Conservation (phyloP, 495 filamentous ascomycete species). For the Podospora pseudopauciseta region DNA sequence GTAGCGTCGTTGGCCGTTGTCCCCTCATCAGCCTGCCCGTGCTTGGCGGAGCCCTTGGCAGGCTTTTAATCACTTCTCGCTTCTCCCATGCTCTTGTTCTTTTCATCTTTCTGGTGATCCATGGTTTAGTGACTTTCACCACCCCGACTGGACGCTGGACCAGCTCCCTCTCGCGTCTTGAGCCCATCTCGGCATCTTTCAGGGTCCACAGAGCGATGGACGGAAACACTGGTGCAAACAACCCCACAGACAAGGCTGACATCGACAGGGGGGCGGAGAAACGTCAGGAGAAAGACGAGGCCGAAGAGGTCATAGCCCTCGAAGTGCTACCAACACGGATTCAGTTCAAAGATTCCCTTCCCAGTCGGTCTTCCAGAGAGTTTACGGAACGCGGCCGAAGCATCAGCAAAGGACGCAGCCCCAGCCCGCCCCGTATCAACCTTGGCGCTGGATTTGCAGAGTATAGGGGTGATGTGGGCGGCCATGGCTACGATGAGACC, state of each 20-base stretch:
- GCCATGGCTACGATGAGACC: constrained; percentile 43
- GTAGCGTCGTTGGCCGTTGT: not conserved
- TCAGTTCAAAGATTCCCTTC: constrained; percentile 11
- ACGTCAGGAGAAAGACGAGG: not conserved
- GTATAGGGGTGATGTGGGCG: constrained; percentile 41
- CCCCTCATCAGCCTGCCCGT: not conserved
- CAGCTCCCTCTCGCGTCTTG: not conserved
- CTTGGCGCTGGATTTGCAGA: constrained; percentile 37
- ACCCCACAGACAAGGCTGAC: constrained; percentile 13
- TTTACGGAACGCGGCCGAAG: not conserved
- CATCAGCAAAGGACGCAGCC: not conserved
- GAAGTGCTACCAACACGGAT: not conserved
- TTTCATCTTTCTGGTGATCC: not conserved
- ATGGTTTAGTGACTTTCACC: not conserved
- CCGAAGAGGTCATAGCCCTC: not conserved
- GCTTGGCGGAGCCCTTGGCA: not conserved
- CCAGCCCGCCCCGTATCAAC: not conserved
- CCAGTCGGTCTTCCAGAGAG: not conserved
- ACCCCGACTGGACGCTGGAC: not conserved
- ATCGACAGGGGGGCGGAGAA: not conserved
- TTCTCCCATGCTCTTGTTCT: not conserved
- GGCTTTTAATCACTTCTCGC: constrained; percentile 3
- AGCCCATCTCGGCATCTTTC: not conserved
- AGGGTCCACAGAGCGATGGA: constrained; percentile 13
- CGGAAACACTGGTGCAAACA: constrained; percentile 6